Evolutionary conservation across 2,329 filamentous ascomycete genomes (phyloP).

Genomic region (Sporothrix schenckii): DNA sequence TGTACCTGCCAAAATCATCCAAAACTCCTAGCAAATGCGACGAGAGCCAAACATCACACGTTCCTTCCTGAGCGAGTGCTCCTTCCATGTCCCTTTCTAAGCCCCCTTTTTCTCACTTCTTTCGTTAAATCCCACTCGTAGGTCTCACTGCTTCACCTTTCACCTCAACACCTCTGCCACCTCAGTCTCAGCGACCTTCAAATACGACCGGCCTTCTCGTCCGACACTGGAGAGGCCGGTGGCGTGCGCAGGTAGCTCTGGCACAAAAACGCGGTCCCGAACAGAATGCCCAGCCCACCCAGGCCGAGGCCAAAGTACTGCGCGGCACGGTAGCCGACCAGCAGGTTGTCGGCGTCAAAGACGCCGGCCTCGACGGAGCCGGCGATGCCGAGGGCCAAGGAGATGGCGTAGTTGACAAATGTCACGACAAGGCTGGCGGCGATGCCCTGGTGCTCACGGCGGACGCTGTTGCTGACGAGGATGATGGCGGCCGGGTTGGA

Average conservation of each 20-base stretch:
- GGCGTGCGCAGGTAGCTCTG: conserved; percentile 35
- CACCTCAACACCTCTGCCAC: not conserved
- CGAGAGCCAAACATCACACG: not conserved
- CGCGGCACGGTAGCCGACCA: conserved; percentile 46
- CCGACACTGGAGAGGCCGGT: not conserved
- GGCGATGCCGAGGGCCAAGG: conserved; percentile 66
- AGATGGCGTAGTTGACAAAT: conserved; percentile 70
- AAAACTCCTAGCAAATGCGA: conserved; percentile 17
- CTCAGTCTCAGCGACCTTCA: not conserved
- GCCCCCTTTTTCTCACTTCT: not conserved
- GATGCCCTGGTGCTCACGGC: conserved; percentile 52
- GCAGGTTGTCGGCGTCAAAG: conserved; percentile 38
- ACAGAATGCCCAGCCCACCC: conserved; percentile 43
- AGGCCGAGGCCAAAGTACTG: conserved; percentile 50
- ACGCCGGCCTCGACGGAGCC: conserved; percentile 61
- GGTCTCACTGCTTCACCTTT: not conserved
- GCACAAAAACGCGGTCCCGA: conserved; percentile 42
- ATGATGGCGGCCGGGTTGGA: conserved; percentile 65
- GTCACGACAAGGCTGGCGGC: conserved; percentile 62
- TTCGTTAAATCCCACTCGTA: too few species aligned
- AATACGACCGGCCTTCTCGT: conserved; percentile 17
- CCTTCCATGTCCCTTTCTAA: not conserved
- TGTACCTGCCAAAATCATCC: not conserved
- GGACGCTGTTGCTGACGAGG: conserved; percentile 58
- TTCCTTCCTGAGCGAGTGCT: conserved; percentile 18